Conservation (phyloP, 257 asterid genomes). For the Penstemon barbatus region DNA sequence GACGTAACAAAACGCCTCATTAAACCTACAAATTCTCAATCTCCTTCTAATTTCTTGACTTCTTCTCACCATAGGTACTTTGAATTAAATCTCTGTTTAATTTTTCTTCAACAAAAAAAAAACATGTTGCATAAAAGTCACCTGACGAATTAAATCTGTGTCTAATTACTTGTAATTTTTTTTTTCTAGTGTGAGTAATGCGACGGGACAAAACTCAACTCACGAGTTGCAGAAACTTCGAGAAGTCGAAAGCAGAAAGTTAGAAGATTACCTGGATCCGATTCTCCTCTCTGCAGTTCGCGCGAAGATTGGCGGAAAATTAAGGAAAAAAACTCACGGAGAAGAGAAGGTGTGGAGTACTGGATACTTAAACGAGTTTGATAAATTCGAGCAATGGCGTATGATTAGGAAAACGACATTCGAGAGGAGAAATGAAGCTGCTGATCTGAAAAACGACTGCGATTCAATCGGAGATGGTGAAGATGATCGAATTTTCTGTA, state of each 20-base stretch:
- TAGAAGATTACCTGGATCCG: constrained; percentile 6
- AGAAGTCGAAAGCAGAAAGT: not conserved
- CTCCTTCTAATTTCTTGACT: not conserved
- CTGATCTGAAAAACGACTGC: not conserved
- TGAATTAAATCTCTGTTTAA: not conserved
- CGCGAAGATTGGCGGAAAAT: not conserved
- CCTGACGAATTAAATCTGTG: too few relatives aligned
- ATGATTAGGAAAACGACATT: not conserved
- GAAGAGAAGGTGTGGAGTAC: not conserved
- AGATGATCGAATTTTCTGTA: not conserved
- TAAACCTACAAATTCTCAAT: not conserved
- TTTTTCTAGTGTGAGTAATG: not conserved
- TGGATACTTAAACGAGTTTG: not conserved
- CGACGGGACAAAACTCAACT: not conserved
- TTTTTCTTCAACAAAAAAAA: not conserved
- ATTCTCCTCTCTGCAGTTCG: constrained; percentile 5
- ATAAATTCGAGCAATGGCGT: not conserved
- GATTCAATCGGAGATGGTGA: not conserved
- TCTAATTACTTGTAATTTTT: not conserved
- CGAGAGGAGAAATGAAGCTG: not conserved
- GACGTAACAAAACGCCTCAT: not conserved
- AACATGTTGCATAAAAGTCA: too few relatives aligned
- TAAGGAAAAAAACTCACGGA: not conserved
- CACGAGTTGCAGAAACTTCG: not conserved
- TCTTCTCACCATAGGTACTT: not conserved